A percentile compares a stretch with the other conserved stretches of the same genome.
These are phyloP conservation scores for Fraxinus americana DNA, from an alignment of 257 asterid species.

Conservation along the genomic window DNA sequence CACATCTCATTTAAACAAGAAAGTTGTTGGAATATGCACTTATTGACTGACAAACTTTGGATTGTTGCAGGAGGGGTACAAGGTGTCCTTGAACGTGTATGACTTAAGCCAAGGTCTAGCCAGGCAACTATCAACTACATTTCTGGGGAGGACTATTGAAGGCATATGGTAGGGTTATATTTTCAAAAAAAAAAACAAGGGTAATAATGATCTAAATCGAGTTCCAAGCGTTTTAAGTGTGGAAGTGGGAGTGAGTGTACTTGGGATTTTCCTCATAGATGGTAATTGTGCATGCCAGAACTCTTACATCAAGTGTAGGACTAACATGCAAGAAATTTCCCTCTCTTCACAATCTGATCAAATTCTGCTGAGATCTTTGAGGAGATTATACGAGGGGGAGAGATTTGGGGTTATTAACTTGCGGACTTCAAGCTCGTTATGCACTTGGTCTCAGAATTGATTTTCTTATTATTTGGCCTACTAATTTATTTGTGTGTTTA, in stretches of 20 bases:
- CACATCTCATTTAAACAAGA: neutral
- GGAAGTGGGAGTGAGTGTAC: neutral
- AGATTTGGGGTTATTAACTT: no score
- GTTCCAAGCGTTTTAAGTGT: neutral
- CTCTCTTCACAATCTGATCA: no score
- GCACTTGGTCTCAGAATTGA: no score
- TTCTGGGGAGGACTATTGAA: conserved; percentile 89
- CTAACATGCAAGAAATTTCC: no score
- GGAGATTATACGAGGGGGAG: no score
- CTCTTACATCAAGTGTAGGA: no score
- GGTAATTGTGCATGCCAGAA: no score
- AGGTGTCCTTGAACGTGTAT: conserved; percentile 78
- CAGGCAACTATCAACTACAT: conserved; percentile 72
- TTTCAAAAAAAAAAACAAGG: neutral
- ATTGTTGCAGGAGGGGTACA: conserved; percentile 62
- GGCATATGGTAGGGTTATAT: conserved; percentile 73
- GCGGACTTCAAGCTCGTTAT: no score
- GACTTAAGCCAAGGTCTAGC: conserved; percentile 98
- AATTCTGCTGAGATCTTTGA: no score
- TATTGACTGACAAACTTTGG: no score
- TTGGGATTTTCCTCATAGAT: no score
- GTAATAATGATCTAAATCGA: neutral
- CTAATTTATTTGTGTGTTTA: neutral
- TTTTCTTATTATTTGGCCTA: neutral
- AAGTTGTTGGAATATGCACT: neutral